Conservation (phyloP, 495 filamentous ascomycete species). For the Aspergillus hancockii region DNA sequence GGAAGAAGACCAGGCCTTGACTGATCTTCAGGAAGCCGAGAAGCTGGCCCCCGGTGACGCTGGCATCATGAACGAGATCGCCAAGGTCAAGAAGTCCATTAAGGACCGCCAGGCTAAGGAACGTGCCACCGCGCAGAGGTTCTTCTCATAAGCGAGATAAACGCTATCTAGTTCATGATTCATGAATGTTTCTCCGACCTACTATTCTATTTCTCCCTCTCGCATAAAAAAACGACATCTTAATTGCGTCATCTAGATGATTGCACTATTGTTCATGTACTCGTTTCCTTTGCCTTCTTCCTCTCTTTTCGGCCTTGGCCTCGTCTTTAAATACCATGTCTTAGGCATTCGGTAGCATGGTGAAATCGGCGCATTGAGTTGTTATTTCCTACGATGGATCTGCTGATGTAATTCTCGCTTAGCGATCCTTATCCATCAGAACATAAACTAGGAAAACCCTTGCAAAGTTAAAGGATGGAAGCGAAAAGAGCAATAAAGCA, state of each 20-base stretch:
- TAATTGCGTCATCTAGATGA: background rate
- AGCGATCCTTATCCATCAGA: background rate
- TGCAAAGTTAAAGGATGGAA: background rate
- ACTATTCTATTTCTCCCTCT: slow-evolving; percentile 7
- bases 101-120: slow-evolving; percentile 78
- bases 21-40: slow-evolving; percentile 73
- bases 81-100: slow-evolving; percentile 71
- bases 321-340: background rate
- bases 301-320: background rate
- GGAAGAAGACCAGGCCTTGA: slow-evolving; percentile 82
- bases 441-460: background rate
- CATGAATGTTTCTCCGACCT: slow-evolving; percentile 16
- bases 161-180: slow-evolving; percentile 36
- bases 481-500: background rate
- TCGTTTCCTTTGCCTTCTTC: slow-evolving; percentile 1
- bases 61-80: slow-evolving; percentile 72
- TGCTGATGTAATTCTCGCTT: background rate
- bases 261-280: slow-evolving; percentile 1
- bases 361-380: slow-evolving; percentile 14
- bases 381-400: background rate
- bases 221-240: slow-evolving; percentile 15
- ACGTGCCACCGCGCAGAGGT: slow-evolving; percentile 85
- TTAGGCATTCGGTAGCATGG: slow-evolving; percentile 19
- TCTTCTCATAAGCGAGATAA: slow-evolving; percentile 59
- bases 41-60: slow-evolving; percentile 76